Conservation (phyloP, 768 basidiomycete species). For the Tulasnella sp. region DNA sequence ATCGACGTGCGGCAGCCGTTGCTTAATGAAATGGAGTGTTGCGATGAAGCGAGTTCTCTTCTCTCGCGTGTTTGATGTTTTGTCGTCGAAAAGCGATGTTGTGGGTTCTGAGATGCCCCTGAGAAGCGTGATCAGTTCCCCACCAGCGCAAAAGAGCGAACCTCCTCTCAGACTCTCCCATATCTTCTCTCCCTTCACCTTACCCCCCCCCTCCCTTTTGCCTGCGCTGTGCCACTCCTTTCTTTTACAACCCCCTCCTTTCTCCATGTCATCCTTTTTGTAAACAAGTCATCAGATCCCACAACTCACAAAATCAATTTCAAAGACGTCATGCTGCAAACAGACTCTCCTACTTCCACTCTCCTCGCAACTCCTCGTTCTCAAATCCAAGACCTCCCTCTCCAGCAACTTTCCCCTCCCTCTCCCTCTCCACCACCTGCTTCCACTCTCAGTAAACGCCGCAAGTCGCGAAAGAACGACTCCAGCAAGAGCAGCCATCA, state of each 20-base stretch:
- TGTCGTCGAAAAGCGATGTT: neutral
- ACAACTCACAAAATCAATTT: neutral
- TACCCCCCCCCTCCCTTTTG: neutral
- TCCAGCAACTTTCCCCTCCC: neutral
- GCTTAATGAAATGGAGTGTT: neutral
- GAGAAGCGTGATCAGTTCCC: neutral
- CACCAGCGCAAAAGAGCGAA: conserved; percentile 3
- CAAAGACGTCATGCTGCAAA: neutral
- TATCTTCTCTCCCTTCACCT: neutral
- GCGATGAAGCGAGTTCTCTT: too few relatives aligned
- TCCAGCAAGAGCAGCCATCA: neutral
- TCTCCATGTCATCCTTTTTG: neutral
- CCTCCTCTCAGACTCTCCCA: neutral
- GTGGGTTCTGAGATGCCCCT: conserved; percentile 8
- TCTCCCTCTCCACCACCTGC: neutral
- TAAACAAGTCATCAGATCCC: neutral
- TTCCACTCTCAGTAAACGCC: neutral
- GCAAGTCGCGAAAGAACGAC: neutral
- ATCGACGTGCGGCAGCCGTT: neutral
- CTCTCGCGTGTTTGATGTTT: too few relatives aligned
- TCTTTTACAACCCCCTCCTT: neutral
- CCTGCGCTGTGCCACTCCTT: conserved; percentile 1
- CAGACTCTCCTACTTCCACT: conserved; percentile 3
- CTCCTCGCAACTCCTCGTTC: neutral
- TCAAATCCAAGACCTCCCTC: conserved; percentile 1